Evolutionary conservation across 352 stramenopile genomes (phyloP).

Genomic region (Phytophthora citricola): DNA sequence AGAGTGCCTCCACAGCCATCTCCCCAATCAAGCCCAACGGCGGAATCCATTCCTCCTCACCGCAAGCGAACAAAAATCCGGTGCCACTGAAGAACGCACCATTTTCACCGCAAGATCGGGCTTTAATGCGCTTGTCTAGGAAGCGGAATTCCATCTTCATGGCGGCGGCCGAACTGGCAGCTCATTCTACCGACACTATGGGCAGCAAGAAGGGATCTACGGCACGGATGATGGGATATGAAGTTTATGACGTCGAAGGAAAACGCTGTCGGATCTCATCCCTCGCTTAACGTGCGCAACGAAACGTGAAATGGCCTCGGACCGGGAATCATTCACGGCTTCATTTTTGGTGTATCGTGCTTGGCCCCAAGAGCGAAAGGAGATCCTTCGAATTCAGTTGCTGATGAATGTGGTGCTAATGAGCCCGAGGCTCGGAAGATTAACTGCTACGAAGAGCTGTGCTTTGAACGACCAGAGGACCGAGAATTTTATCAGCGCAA

Average conservation of each 20-base stretch:
- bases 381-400: background rate
- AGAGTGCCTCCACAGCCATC: slow-evolving; percentile 4
- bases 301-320: slow-evolving; percentile 32
- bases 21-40: slow-evolving; percentile 12
- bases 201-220: slow-evolving; percentile 6
- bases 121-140: slow-evolving; percentile 59
- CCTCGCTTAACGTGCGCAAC: slow-evolving; percentile 39
- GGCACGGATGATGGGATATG: slow-evolving; percentile 35
- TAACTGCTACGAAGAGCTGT: slow-evolving; percentile 51
- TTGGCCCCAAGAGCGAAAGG: slow-evolving; percentile 24
- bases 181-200: slow-evolving; percentile 6
- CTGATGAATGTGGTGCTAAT: slow-evolving; percentile 2
- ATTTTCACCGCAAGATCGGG: slow-evolving; percentile 42
- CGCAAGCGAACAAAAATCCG: slow-evolving; percentile 50
- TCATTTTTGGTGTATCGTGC: slow-evolving; percentile 49
- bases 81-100: slow-evolving; percentile 42
- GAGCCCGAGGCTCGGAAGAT: slow-evolving; percentile 11
- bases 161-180: slow-evolving; percentile 27
- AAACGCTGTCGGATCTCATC: slow-evolving; percentile 36
- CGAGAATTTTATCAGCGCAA: slow-evolving; percentile 55
- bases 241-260: slow-evolving; percentile 39
- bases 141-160: slow-evolving; percentile 67
- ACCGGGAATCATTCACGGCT: slow-evolving; percentile 26
- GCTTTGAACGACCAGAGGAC: slow-evolving; percentile 45
- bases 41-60: slow-evolving; percentile 3